Percentiles rank a stretch among this genome's conserved stretches.
phyloP scores from a whole-genome alignment of 2,329 filamentous ascomycete genomes.

The Colletotrichum sp. region DNA sequence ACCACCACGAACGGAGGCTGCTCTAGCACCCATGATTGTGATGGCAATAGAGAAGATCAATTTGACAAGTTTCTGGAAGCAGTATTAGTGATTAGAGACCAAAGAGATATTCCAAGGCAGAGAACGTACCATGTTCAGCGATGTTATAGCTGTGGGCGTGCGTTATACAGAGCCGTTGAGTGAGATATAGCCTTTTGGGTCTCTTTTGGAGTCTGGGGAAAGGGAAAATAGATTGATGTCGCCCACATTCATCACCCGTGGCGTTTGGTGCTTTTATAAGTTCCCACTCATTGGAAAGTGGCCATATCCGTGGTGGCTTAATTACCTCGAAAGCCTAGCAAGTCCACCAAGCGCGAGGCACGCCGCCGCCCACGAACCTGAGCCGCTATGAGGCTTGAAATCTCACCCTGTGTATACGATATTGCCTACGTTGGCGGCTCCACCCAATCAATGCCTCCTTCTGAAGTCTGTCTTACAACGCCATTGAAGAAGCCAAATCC shows the following conservation, averaged over 20 bases:
- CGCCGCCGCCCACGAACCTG: not conserved
- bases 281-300: not conserved
- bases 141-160: not conserved
- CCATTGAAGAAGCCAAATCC: not conserved
- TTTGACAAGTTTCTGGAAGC: not conserved
- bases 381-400: not conserved
- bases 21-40: not conserved
- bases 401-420: not conserved
- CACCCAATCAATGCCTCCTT: not conserved
- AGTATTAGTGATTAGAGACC: not conserved
- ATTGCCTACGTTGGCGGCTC: not conserved
- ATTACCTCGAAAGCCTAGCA: not conserved
- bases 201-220: not conserved
- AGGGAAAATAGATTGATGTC: fast-evolving
- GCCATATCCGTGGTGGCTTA: fast-evolving
- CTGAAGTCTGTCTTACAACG: not conserved
- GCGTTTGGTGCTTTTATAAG: not conserved
- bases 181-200: not conserved
- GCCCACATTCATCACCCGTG: not conserved
- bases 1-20: not conserved
- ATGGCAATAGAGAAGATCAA: not conserved
- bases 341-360: not conserved
- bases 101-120: not conserved
- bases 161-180: not conserved
- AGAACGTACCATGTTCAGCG: not conserved